Evolutionary conservation across 1,284 basidiomycete genomes (phyloP).

Genomic region (Puccinia polysora): DNA sequence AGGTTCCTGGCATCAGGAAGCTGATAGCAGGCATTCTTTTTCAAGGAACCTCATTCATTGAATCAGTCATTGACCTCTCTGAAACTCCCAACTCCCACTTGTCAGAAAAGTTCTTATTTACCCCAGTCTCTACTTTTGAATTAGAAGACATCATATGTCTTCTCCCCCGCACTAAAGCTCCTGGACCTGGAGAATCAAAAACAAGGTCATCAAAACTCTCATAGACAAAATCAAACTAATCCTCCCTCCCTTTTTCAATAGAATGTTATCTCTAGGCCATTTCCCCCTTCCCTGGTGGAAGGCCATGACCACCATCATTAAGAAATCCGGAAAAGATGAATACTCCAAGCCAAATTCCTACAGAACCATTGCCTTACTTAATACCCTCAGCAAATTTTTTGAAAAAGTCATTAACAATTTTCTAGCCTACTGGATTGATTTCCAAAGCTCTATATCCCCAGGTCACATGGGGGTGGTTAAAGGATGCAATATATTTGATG

Average conservation of each 20-base stretch:
- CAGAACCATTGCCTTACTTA: neutral
- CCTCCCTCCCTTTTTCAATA: constrained; percentile 1
- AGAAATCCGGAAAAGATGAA: neutral
- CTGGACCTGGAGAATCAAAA: neutral
- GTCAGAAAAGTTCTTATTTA: neutral
- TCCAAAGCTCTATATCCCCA: neutral
- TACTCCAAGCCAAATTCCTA: neutral
- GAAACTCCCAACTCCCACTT: neutral
- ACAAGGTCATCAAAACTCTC: neutral
- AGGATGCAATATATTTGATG: neutral
- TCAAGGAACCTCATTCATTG: neutral
- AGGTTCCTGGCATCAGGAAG: no score
- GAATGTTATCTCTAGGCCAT: neutral
- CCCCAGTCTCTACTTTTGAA: neutral
- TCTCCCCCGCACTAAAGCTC: neutral
- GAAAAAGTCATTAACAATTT: constrained; percentile 8
- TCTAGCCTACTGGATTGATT: neutral
- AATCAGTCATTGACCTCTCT: neutral
- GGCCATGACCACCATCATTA: neutral
- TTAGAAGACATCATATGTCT: neutral
- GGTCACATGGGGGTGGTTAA: neutral
- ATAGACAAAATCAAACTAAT: neutral
- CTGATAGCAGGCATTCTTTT: no score
- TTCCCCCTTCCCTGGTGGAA: neutral
- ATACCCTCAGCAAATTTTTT: constrained; percentile 15